Base-by-base conservation (phyloP, 148 eudicot genomes). In the Agrostemma githago region DNA sequence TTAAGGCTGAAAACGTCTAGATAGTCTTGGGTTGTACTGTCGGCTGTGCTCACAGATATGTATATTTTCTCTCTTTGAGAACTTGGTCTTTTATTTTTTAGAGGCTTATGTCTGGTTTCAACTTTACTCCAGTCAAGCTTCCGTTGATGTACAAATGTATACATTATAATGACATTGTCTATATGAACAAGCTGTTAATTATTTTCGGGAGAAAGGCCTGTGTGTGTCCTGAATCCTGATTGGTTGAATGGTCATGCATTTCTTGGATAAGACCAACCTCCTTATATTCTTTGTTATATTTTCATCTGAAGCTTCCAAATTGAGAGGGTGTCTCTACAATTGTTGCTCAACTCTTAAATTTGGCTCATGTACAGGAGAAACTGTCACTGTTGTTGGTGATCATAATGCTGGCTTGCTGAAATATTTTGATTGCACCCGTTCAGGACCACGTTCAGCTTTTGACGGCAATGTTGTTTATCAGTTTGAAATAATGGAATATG, bases 401-500 rank as follows among this genome's bases (percentile, higher is more conserved):
- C 99, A 95, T 84, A 86, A 95, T 80, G 80, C 97, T 78, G 82
- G 84, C 66, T 75, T 92, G 80, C 74, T 95, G 87, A 95, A 77
- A 87, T 95, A 90, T 84, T 95, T 95, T 68, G 99, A 92, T 68
- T 88, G 93, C 83, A 88, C 97, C 15, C 88, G 99, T 59, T 87
- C 99, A 26, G 97, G 97, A 65, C 99, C 99, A 61, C 99, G 99
- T 70, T 95, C 99, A 21, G 99, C 99, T 37, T 95, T 95, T 77
- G 99, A 95, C 74, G 76, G 77, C 81, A 83, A 92, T 78, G 99
- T 95, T 79, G 96, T 95, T 51, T 92, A 76, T 73, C 97, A 95
- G 82, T 95, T 90, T 80, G 99, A 95, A 80, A 92, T 88, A 5
- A 95, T 95, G 99, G 99, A 95, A 95, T 95, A 92, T 86, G 99